Evolutionary conservation across 169 alveolate genomes (phyloP).

Genomic region (Eimeria necatrix): DNA sequence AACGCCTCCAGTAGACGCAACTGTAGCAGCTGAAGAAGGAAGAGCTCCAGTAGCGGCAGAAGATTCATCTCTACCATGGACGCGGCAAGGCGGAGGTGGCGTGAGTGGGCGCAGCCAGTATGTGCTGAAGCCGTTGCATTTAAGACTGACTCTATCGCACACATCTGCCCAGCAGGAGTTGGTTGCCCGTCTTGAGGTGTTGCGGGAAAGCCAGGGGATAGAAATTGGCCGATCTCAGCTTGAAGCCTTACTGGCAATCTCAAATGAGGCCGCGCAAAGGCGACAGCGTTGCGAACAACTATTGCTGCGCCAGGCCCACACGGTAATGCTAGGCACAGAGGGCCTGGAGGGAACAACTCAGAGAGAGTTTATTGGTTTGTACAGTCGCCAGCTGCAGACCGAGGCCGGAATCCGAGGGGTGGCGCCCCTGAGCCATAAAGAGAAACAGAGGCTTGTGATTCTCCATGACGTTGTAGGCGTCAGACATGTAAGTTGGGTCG

Average conservation of each 20-base stretch:
- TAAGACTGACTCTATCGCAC: slow-evolving; percentile 81
- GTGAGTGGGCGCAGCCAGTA: slow-evolving; percentile 48
- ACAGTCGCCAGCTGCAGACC: slow-evolving; percentile 84
- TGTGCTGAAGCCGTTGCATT: slow-evolving; percentile 83
- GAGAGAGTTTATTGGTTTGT: slow-evolving; percentile 88
- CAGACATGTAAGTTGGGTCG: slow-evolving; percentile 82
- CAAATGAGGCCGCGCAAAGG: slow-evolving; percentile 86
- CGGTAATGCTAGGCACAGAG: slow-evolving; percentile 88
- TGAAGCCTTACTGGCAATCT: slow-evolving; percentile 86
- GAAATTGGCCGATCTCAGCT: slow-evolving; percentile 87
- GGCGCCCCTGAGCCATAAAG: slow-evolving; percentile 67
- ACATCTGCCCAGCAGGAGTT: slow-evolving; percentile 85
- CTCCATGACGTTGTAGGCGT: slow-evolving; percentile 90
- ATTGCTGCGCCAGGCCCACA: slow-evolving; percentile 86
- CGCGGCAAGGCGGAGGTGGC: not conserved
- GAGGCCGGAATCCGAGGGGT: slow-evolving; percentile 50
- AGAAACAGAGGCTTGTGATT: slow-evolving; percentile 84
- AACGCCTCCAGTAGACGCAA: not conserved
- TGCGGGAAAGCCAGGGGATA: slow-evolving; percentile 86
- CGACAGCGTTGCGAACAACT: slow-evolving; percentile 86
- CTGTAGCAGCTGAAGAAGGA: slow-evolving; percentile 48
- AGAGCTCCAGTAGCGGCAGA: not conserved
- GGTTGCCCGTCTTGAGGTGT: slow-evolving; percentile 84
- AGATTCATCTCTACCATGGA: not conserved
- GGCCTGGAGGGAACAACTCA: slow-evolving; percentile 87